These are phyloP conservation scores for Aureobasidium sp. DNA, from an alignment of 2,329 filamentous ascomycete species.

Conservation along the genomic window DNA sequence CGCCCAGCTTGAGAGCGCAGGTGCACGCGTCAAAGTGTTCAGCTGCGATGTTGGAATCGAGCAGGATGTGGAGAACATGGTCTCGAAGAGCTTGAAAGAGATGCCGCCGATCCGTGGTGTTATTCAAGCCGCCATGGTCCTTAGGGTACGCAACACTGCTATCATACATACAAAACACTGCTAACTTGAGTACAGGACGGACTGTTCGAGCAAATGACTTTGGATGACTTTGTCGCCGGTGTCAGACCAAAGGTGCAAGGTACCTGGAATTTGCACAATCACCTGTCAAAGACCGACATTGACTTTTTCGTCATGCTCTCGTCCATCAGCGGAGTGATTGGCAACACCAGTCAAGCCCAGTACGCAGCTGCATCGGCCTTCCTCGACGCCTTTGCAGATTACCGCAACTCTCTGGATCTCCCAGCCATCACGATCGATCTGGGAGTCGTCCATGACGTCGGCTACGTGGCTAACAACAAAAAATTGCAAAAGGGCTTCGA, in stretches of 20 bases:
- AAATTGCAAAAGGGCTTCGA: no score
- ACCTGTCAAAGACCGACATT: background rate
- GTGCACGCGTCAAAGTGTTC: background rate
- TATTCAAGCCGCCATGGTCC: conserved; percentile 30
- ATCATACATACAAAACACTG: background rate
- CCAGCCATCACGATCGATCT: conserved; percentile 47
- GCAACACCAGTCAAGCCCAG: conserved; percentile 18
- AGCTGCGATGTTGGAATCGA: background rate
- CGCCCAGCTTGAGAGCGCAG: background rate
- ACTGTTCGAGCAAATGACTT: conserved; percentile 20
- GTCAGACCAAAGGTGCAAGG: conserved; percentile 25
- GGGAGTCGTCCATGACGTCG: conserved; percentile 42
- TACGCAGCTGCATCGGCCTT: conserved; percentile 19
- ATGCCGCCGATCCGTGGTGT: conserved; percentile 15
- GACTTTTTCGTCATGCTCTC: conserved; percentile 28
- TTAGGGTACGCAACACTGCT: conserved; percentile 4
- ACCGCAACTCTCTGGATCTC: conserved; percentile 36
- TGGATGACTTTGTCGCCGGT: conserved; percentile 18
- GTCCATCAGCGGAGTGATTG: conserved; percentile 13
- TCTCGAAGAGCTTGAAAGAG: background rate
- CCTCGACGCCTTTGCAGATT: conserved; percentile 25
- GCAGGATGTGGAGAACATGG: background rate
- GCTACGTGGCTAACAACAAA: no score
- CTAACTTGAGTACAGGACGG: background rate
- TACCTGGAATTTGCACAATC: conserved; percentile 25